Base-by-base conservation (phyloP, 2,329 filamentous ascomycete species). In the Aspergillus tamarii region DNA sequence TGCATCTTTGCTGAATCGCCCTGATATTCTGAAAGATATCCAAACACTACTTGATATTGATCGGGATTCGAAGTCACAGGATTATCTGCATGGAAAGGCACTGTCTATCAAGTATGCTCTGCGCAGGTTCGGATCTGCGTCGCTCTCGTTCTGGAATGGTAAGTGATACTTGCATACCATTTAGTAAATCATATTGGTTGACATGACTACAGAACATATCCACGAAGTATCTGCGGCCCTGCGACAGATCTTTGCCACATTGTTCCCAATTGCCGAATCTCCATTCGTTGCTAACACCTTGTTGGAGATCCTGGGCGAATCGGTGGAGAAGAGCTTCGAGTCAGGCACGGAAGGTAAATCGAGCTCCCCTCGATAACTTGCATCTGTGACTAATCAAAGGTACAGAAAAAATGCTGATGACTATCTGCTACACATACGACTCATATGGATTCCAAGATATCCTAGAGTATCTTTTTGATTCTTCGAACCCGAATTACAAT, bases 81-180 rank as follows among this genome's bases (percentile, higher is more conserved):
- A 82, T 46, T 70, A 75, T 59, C 50, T 78, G 11, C 81, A 83
- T 65, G 81, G 80, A n/a, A 73, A 70, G 23, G 65, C 76, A 8
- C 71, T 83, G 5, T 79, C 76, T 67, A 72, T 77, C 34, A 74
- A 74, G 34, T 81, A 78, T 66, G 69, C 78, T 28, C 66, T 81
- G 54, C 74, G 74, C 16, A 73, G 77, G 39, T 70, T 78, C 57
- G 74, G 74, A 39, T 71, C 71, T 14, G 74, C 73, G 1, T 72
- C 76, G 1, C 63, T 71, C 46, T 70, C 73, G 14, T 72, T 76
- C 30, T 80, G 77, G 76, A 72, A 67, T 16, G 73, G 77, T 79
- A 69, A 65, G 73, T 64, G 1, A 26, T 7, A 10, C 11, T 36
- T n/a, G 10, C 2, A 8, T 46, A 19, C 21, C 11, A 3, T 4